These are phyloP conservation scores for Penicillium oxalicum DNA, from an alignment of 2,329 filamentous ascomycete species.

Conservation along the genomic window DNA sequence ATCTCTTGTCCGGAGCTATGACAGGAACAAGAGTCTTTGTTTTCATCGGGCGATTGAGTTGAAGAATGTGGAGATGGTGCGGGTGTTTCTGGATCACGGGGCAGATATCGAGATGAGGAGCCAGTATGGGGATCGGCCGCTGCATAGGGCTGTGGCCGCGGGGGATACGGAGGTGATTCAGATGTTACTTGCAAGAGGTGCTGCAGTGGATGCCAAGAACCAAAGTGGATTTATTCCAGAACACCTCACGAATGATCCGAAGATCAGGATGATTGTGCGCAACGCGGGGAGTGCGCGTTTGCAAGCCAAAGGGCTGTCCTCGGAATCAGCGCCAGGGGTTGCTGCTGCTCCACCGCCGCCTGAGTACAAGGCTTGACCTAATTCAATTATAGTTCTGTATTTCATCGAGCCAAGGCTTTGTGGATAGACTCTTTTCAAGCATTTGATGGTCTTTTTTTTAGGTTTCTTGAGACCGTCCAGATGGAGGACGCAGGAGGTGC, in stretches of 20 bases:
- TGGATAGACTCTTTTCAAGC: too few relatives aligned
- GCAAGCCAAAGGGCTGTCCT: neutral
- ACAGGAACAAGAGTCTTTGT: neutral
- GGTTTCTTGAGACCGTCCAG: too few relatives aligned
- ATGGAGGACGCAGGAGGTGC: too few relatives aligned
- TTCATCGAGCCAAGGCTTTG: too few relatives aligned
- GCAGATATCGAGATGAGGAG: conserved; percentile 3
- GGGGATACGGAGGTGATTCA: neutral
- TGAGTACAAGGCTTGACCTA: conserved; percentile 1
- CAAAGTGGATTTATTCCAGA: neutral
- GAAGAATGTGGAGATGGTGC: neutral
- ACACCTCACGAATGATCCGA: neutral
- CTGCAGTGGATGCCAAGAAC: neutral
- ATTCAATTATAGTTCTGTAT: fast-evolving
- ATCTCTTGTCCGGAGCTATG: neutral
- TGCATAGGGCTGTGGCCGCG: neutral
- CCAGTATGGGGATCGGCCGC: neutral
- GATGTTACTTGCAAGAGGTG: neutral
- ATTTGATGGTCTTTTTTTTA: too few relatives aligned
- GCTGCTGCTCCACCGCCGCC: conserved; percentile 1
- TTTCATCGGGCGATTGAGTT: neutral
- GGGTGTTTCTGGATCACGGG: conserved; percentile 3
- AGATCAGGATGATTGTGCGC: conserved; percentile 6
- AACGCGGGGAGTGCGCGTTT: neutral
- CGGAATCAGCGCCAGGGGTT: neutral